Percentiles rank a stretch among this genome's conserved stretches.
Evolutionary conservation across 805 yeast species (phyloP).

Genomic region (Lachancea dasiensis): DNA sequence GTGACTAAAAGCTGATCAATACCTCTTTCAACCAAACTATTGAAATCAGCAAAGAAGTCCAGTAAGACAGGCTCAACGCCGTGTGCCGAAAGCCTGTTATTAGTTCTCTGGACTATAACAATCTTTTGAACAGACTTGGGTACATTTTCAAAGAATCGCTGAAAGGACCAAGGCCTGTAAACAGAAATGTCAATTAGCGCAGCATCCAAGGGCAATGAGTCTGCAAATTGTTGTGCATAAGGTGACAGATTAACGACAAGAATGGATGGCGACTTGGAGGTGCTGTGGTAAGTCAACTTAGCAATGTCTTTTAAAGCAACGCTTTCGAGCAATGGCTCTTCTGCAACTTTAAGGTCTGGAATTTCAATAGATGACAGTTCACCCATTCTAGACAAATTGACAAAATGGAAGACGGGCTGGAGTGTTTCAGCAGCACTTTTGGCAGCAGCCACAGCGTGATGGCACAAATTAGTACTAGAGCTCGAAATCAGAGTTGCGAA

Average conservation of each 20-base stretch:
- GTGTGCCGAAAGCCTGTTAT: constrained; percentile 26
- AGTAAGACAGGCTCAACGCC: constrained; percentile 67
- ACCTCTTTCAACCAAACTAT: constrained; percentile 40
- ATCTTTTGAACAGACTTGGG: constrained; percentile 53
- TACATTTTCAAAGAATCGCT: constrained; percentile 42
- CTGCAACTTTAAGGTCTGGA: constrained; percentile 8
- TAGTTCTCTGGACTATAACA: constrained; percentile 60
- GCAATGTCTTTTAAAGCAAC: constrained; percentile 32
- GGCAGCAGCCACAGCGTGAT: constrained; percentile 53
- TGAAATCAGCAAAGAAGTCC: constrained; percentile 62
- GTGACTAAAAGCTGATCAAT: constrained; percentile 52
- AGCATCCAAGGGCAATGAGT: constrained; percentile 30
- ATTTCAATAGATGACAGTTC: constrained; percentile 4
- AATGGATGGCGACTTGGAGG: constrained; percentile 35
- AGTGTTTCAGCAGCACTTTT: constrained; percentile 43
- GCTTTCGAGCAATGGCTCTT: constrained; percentile 20
- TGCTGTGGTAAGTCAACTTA: constrained; percentile 17
- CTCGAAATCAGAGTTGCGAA: constrained; percentile 65
- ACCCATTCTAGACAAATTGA: constrained; percentile 19
- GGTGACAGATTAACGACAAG: constrained; percentile 63
- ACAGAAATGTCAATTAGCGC: constrained; percentile 51
- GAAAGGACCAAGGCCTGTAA: constrained; percentile 67
- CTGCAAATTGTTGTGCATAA: constrained; percentile 39
- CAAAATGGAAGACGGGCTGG: constrained; percentile 70
- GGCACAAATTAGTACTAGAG: constrained; percentile 45